Evolutionary conservation across 2,329 filamentous ascomycete species (phyloP).

Genomic region (Dactylellina haptotyla): DNA sequence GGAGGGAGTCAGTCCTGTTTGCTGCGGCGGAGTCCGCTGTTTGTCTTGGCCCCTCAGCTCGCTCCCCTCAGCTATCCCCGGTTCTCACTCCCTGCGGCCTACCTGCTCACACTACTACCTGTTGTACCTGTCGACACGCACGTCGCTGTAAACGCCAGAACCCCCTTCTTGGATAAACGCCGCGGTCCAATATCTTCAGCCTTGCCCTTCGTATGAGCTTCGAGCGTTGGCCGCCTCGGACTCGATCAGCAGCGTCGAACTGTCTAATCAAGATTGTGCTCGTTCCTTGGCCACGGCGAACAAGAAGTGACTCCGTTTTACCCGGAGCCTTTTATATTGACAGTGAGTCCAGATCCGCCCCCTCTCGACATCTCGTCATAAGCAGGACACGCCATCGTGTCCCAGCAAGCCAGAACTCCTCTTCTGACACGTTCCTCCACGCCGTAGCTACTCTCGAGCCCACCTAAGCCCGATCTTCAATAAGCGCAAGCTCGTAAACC

Average conservation of each 20-base stretch:
- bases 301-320: slow-evolving; percentile 32
- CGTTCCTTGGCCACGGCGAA: slow-evolving; percentile 25
- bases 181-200: not conserved
- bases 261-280: slow-evolving; percentile 10
- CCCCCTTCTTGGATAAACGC: not conserved
- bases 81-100: not conserved
- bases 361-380: slow-evolving; percentile 18
- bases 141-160: slow-evolving; percentile 4
- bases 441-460: slow-evolving; percentile 27
- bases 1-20: no score
- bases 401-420: not conserved
- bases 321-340: slow-evolving; percentile 26
- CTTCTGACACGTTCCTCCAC: slow-evolving; percentile 14
- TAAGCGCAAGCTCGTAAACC: slow-evolving; percentile 15
- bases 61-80: not conserved
- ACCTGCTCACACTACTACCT: slow-evolving; percentile 47
- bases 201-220: not conserved
- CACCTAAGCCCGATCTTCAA: slow-evolving; percentile 2
- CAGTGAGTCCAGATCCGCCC: slow-evolving; percentile 26
- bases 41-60: slow-evolving; percentile 2
- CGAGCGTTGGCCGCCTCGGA: not conserved
- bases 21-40: not conserved
- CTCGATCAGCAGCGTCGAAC: slow-evolving; percentile 6
- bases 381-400: not conserved
- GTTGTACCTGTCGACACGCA: slow-evolving; percentile 14